Evolutionary conservation across 768 basidiomycete species (phyloP).

Genomic region (Naganishia onofrii): DNA sequence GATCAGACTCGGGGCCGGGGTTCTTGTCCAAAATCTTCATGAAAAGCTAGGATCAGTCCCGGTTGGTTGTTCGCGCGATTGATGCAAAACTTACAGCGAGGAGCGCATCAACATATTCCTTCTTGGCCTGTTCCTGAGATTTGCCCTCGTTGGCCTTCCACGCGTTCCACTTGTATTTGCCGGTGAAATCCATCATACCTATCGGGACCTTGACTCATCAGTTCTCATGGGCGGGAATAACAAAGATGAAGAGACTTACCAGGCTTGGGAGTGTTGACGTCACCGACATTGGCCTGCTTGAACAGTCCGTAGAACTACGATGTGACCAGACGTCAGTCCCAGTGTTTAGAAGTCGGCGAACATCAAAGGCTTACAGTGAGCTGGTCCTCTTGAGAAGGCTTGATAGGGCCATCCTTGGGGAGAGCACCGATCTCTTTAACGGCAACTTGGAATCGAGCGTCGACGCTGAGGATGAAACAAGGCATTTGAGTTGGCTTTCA

Average conservation of each 20-base stretch:
- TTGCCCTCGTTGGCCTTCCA: constrained; percentile 73
- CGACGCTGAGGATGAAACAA: constrained; percentile 15
- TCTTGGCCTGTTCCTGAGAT: constrained; percentile 68
- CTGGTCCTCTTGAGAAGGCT: constrained; percentile 70
- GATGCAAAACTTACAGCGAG: constrained; percentile 58
- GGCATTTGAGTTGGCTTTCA: constrained; percentile 1
- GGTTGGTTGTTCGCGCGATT: constrained; percentile 24
- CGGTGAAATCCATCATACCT: constrained; percentile 71
- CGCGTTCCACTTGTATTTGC: constrained; percentile 91
- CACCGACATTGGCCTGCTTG: constrained; percentile 85
- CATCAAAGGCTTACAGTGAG: constrained; percentile 64
- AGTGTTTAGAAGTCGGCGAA: constrained; percentile 69
- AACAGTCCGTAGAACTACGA: constrained; percentile 84
- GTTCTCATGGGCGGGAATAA: constrained; percentile 20
- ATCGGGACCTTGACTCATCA: not conserved
- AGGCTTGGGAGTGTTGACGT: constrained; percentile 59
- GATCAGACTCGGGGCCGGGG: constrained; percentile 60
- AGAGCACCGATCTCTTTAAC: constrained; percentile 55
- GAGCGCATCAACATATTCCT: constrained; percentile 73
- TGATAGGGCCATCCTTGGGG: constrained; percentile 75
- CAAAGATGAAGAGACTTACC: constrained; percentile 21
- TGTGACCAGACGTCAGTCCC: constrained; percentile 60
- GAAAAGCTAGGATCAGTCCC: constrained; percentile 26
- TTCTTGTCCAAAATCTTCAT: constrained; percentile 62
- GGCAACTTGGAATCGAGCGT: constrained; percentile 50